Base-by-base conservation (phyloP, 495 filamentous ascomycete genomes). In the Hypoxylon lenormandii region DNA sequence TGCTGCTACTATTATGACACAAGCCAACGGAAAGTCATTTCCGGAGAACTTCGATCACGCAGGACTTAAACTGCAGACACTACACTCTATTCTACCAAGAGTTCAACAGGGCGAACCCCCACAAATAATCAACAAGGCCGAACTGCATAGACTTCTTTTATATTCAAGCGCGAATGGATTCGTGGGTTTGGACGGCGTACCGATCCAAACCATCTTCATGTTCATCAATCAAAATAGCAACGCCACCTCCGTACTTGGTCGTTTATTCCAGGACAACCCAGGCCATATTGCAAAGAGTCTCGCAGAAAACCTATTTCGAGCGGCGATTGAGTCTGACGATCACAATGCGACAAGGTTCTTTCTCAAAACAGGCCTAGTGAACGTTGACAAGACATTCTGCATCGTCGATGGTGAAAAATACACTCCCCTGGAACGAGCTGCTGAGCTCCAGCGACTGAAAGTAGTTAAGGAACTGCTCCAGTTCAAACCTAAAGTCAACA, bases 81-180 rank as follows among this genome's bases (percentile, higher is more conserved):
- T 70, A 7, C 7, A 57, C 0, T 45, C 60, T 2, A 40, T 60
- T 36, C 10, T 61, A 2, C 60, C 67, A 0, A 57, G 12, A 21
- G 1, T 16, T 12, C 45, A 21, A 15, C 13, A 49, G 3, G 30
- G 4, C 3, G 36, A 4, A 40, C 19, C n/a, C 0, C 5, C 28
- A 5, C 30, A 48, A 1, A 36, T 30, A 1, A 51, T 19, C 3
- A 3, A 15, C 2, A 51, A 65, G 0, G 28, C 26, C 19, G 67
- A 70, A 42, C n/a, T 70, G 7, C 15, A 33, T 19, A 49, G 55
- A 8, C 50, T 60, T 46, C 55, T 70, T 10, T 5, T 71, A 11
- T 58, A 40, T 15, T 66, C 61, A n/a, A 15, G 40, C 0, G 51
- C 68, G 0, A 66, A 71, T n/a, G 61, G 68, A 48, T 71, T 71